These are phyloP conservation scores for Mortierella sp. DNA, from an alignment of 371 early-diverging fungal species.

Conservation along the genomic window DNA sequence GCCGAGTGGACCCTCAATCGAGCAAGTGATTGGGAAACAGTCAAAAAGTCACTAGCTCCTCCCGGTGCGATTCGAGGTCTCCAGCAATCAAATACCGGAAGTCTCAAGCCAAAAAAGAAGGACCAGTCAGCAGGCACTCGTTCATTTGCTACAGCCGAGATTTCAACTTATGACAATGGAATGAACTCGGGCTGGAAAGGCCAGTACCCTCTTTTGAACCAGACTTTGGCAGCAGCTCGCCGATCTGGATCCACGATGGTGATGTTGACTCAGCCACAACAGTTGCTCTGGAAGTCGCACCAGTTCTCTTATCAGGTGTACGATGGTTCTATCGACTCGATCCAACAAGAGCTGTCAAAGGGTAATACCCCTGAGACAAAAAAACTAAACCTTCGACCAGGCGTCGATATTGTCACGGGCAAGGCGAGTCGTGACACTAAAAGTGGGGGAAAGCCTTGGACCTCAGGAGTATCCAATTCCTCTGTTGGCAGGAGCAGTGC, in stretches of 20 bases:
- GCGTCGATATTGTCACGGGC: conserved; percentile 31
- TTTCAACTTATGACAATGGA: conserved; percentile 59
- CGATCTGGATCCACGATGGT: conserved; percentile 26
- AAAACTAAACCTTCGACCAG: conserved; percentile 56
- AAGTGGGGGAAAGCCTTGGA: conserved; percentile 15
- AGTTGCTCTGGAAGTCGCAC: conserved; percentile 61
- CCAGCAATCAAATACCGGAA: conserved; percentile 11
- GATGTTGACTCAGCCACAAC: conserved; percentile 52
- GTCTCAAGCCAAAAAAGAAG: conserved; percentile 12
- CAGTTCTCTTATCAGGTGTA: conserved; percentile 68
- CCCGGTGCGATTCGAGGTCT: conserved; percentile 9
- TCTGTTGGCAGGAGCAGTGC: conserved; percentile 18
- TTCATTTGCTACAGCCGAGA: conserved; percentile 68
- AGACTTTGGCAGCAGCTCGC: conserved; percentile 24
- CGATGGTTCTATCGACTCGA: conserved; percentile 33
- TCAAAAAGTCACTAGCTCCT: conserved; percentile 24
- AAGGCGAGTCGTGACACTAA: conserved; percentile 16
- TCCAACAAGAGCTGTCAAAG: conserved; percentile 32
- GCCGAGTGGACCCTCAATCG: conserved; percentile 71
- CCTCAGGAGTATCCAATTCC: conserved; percentile 24
- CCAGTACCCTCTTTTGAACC: conserved; percentile 45
- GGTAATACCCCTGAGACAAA: conserved; percentile 57
- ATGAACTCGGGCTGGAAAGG: conserved; percentile 53
- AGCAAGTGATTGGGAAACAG: conserved; percentile 58
- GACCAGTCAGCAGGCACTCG: conserved; percentile 26